A percentile compares a stretch with the other conserved stretches of the same genome.
Evolutionary conservation across 1,139 yeast species (phyloP).

Genomic region (Candida sanyaensis): DNA sequence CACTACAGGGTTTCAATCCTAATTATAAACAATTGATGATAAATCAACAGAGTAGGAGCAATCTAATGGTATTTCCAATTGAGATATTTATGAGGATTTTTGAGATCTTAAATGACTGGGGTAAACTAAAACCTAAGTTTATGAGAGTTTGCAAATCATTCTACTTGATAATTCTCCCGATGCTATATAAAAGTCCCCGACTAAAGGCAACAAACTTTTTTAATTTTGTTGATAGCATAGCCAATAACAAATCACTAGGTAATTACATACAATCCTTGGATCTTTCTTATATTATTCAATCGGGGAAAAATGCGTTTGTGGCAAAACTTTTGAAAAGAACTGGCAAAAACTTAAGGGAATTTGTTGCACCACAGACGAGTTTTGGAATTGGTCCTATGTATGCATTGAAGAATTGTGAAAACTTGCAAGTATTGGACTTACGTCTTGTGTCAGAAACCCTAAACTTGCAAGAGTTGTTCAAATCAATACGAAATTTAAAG

Average conservation of each 20-base stretch:
- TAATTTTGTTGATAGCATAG: conserved; percentile 70
- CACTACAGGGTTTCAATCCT: conserved; percentile 23
- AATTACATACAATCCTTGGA: conserved; percentile 58
- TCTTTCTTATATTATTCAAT: conserved; percentile 76
- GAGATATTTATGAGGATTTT: conserved; percentile 63
- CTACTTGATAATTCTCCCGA: conserved; percentile 59
- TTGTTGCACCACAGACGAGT: conserved; percentile 93
- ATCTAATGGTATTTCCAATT: conserved; percentile 46
- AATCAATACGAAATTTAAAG: conserved; percentile 64
- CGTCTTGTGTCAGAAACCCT: conserved; percentile 92
- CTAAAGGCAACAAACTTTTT: conserved; percentile 69
- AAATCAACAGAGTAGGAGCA: conserved; percentile 13
- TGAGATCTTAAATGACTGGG: conserved; percentile 34
- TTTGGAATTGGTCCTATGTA: conserved; percentile 89
- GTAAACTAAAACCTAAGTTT: conserved; percentile 48
- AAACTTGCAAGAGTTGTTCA: conserved; percentile 74
- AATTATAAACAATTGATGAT: conserved; percentile 18
- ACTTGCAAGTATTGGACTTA: conserved; percentile 68
- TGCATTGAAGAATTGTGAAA: conserved; percentile 69
- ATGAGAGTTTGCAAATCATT: conserved; percentile 64
- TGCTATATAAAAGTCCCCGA: conserved; percentile 63
- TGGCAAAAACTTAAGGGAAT: conserved; percentile 57
- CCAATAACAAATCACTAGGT: conserved; percentile 43
- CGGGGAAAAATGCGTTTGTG: conserved; percentile 91
- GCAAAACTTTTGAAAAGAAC: conserved; percentile 81